phyloP scores from a whole-genome alignment of 2,329 filamentous ascomycete genomes.

The Capronia coronata region DNA sequence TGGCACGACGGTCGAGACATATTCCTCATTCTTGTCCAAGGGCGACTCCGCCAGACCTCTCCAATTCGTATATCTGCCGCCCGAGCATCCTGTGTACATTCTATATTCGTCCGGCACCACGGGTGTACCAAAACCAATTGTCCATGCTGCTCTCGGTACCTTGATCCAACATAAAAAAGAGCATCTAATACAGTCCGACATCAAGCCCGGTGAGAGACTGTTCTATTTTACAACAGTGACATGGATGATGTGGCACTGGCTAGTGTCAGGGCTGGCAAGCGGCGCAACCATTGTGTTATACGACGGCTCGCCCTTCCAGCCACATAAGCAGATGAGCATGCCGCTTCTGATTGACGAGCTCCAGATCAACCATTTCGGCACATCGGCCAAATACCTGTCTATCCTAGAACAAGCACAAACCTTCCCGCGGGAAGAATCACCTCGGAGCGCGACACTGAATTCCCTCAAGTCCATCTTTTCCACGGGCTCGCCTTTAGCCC shows the following conservation, averaged over 20 bases:
- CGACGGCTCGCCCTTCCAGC: slow-evolving; percentile 83
- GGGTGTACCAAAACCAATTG: slow-evolving; percentile 79
- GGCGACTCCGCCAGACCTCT: slow-evolving; percentile 42
- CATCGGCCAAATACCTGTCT: slow-evolving; percentile 87
- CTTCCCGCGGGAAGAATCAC: slow-evolving; percentile 50
- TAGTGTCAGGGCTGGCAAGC: slow-evolving; percentile 74
- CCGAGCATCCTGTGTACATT: slow-evolving; percentile 87
- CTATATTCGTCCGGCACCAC: slow-evolving; percentile 92
- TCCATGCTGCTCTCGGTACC: slow-evolving; percentile 84
- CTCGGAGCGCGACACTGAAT: slow-evolving; percentile 36
- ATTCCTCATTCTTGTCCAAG: slow-evolving; percentile 42
- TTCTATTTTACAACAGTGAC: slow-evolving; percentile 94
- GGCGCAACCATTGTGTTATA: slow-evolving; percentile 83
- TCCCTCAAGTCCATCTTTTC: slow-evolving; percentile 80
- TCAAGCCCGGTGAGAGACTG: slow-evolving; percentile 64
- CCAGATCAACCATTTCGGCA: slow-evolving; percentile 86
- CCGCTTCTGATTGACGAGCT: slow-evolving; percentile 74
- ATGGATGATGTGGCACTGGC: slow-evolving; percentile 99
- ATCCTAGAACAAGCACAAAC: slow-evolving; percentile 74
- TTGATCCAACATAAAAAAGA: slow-evolving; percentile 97
- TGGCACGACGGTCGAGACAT: slow-evolving; percentile 38
- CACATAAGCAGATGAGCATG: slow-evolving; percentile 72
- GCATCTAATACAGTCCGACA: slow-evolving; percentile 77
- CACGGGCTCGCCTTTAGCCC: slow-evolving; percentile 84
- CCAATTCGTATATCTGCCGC: slow-evolving; percentile 67